Evolutionary conservation across 768 basidiomycete genomes (phyloP), one percentile per base, ranked within the genome.

Genomic region (Tulasnella calospora): DNA sequence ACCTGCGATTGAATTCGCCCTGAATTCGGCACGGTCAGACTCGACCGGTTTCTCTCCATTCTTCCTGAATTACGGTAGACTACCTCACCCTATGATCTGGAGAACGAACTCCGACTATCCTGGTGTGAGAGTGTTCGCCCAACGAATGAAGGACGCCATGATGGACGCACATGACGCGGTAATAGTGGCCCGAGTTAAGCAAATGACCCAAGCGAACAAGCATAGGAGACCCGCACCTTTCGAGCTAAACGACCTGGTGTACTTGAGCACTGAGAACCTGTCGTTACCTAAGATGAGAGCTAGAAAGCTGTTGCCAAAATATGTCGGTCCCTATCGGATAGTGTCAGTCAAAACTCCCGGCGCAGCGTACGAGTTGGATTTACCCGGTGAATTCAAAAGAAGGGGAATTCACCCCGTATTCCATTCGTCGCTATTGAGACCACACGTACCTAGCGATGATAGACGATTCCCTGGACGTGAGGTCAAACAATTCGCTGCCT

Each of bases 301-400:
- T 0, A 30, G 80, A 6, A 87, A 87, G 71, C 80, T 88, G 0
- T 33, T 82, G 0, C 87, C 85, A 0, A 84, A 84, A 44, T 87
- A 80, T 76, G 81, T 87, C 17, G 86, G 87, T 8, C 87, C 86
- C 0, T 87, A 83, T 74, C 73, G 80, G 3, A 82, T 87, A 0
- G 1, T 82, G 0, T 46, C 5, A 1, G 78, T 44, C 13, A 44
- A 57, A 80, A 27, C 38, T 21, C 19, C 30, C 21, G 71, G 38
- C 1, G 33, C 76, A 2, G 7, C 67, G 4, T 77, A 77, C 38
- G 30, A 36, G 8, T 27, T 77, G 15, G 76, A 77, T 8, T 35
- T 77, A 74, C 70, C 76, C 9, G 33, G 13, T 3, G 76, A 77
- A 27, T n/a, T 77, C 35, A 77, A 38, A n/a, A 3, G 46, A 19